Evolutionary conservation across 2,329 filamentous ascomycete species (phyloP).

Genomic region (Verticillium klebahnii): DNA sequence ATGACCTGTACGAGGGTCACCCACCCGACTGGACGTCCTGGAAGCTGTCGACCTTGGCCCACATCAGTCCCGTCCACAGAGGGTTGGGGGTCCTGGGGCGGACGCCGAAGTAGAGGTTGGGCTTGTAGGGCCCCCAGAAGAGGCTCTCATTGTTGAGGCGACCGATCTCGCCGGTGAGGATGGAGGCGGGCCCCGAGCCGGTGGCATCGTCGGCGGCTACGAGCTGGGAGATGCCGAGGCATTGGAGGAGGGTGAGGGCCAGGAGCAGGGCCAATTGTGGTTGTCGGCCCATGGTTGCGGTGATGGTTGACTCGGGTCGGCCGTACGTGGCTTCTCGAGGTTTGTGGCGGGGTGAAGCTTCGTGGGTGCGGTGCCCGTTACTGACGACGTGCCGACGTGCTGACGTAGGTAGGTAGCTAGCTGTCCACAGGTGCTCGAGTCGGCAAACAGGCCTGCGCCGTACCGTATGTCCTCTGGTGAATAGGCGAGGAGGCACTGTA

Average conservation of each 20-base stretch:
- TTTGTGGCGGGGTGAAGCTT: neutral
- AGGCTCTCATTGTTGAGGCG: conserved; percentile 73
- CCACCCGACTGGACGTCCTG: conserved; percentile 69
- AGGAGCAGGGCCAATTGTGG: conserved; percentile 22
- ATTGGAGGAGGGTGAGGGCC: conserved; percentile 14
- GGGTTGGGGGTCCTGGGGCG: conserved; percentile 78
- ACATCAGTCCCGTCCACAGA: conserved; percentile 78
- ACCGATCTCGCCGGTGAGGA: conserved; percentile 44
- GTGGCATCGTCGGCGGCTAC: conserved; percentile 15
- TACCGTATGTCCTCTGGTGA: too few species aligned
- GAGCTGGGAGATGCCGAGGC: conserved; percentile 15
- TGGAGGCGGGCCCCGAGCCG: conserved; percentile 18
- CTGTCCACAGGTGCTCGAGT: neutral
- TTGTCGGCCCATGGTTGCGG: conserved; percentile 15
- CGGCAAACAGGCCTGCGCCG: too few species aligned
- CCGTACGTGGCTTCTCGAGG: conserved; percentile 7
- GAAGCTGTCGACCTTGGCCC: conserved; percentile 81
- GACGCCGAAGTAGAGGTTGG: conserved; percentile 92
- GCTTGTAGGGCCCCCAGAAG: conserved; percentile 92
- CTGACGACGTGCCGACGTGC: neutral
- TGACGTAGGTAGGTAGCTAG: neutral
- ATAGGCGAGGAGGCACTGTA: too few species aligned
- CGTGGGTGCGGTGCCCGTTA: neutral
- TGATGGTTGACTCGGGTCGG: conserved; percentile 4
- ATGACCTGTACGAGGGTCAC: neutral